Conservation (phyloP, 805 yeast species). For the Ogataea angusta region DNA sequence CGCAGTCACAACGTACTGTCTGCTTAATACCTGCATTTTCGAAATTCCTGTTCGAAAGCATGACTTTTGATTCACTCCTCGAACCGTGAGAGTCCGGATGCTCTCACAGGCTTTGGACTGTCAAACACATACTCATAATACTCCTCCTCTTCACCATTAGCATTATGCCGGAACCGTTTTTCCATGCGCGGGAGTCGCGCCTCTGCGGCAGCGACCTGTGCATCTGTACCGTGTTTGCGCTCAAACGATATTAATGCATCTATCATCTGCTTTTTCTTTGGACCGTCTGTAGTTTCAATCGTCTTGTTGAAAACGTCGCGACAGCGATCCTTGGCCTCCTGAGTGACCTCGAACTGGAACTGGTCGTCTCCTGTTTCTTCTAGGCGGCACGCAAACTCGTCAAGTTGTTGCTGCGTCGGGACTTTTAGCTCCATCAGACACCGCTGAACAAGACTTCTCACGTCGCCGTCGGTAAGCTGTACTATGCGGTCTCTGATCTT, state of each 20-base stretch:
- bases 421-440: constrained; percentile 71
- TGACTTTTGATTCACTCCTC: constrained; percentile 5
- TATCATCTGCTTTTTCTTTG: constrained; percentile 49
- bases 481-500: constrained; percentile 42
- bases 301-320: constrained; percentile 59
- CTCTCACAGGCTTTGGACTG: background rate
- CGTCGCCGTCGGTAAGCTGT: constrained; percentile 29
- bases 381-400: constrained; percentile 28
- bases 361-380: constrained; percentile 35
- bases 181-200: constrained; percentile 53
- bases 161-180: constrained; percentile 38
- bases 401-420: constrained; percentile 54
- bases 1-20: constrained; percentile 41
- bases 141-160: constrained; percentile 43
- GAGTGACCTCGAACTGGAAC: constrained; percentile 49
- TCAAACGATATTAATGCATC: constrained; percentile 70
- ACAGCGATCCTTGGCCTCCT: constrained; percentile 41
- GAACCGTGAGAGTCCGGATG: constrained; percentile 1
- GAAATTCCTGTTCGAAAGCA: constrained; percentile 29
- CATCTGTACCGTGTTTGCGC: constrained; percentile 50
- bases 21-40: constrained; percentile 34
- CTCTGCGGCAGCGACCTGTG: constrained; percentile 35
- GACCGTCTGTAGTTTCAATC: constrained; percentile 35
- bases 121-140: constrained; percentile 12
- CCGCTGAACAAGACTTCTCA: constrained; percentile 55